Conservation (phyloP, 2,329 filamentous ascomycete genomes). For the Paecilomyces formosus region DNA sequence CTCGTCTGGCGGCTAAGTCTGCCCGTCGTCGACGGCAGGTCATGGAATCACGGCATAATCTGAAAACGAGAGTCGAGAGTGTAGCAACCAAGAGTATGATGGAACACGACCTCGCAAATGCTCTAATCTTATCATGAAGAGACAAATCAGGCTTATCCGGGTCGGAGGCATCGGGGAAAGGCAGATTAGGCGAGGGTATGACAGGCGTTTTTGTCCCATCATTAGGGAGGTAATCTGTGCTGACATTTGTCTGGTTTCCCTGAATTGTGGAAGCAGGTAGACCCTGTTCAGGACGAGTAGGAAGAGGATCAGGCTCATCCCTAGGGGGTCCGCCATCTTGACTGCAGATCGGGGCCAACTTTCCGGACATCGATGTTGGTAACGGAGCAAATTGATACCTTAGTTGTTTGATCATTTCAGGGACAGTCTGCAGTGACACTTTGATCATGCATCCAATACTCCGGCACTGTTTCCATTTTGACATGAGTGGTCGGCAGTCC, state of each 20-base stretch:
- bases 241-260: background rate
- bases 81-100: conserved; percentile 38
- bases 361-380: conserved; percentile 9
- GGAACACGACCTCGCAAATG: conserved; percentile 26
- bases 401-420: conserved; percentile 18
- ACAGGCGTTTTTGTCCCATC: background rate
- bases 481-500: conserved; percentile 17
- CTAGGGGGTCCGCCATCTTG: background rate
- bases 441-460: conserved; percentile 21
- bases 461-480: conserved; percentile 15
- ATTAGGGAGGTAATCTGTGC: background rate
- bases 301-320: background rate
- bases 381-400: conserved; percentile 19
- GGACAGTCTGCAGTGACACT: conserved; percentile 19
- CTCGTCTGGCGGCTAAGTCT: conserved; percentile 46
- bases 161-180: background rate
- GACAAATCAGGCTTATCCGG: conserved; percentile 2
- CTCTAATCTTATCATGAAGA: conserved; percentile 4
- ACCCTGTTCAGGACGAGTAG: conserved; percentile 2
- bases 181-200: background rate
- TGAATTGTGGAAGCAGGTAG: background rate
- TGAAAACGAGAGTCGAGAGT: conserved; percentile 26
- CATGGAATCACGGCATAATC: conserved; percentile 33
- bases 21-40: conserved; percentile 42
- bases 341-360: conserved; percentile 4